These are phyloP conservation scores for Calycina herbarum DNA, from an alignment of 2,329 filamentous ascomycete species.

Conservation along the genomic window DNA sequence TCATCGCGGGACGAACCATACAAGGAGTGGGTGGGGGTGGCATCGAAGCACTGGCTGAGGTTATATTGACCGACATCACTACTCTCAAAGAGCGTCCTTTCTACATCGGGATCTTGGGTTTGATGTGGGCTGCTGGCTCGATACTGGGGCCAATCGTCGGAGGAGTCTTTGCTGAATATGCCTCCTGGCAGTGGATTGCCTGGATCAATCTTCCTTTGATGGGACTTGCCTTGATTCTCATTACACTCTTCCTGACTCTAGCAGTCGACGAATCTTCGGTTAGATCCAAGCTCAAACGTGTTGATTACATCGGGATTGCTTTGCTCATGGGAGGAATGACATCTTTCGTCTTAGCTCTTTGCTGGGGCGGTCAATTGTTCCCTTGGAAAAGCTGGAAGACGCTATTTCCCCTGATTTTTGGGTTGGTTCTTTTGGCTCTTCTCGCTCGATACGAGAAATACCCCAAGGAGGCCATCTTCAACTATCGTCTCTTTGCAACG, in stretches of 20 bases:
- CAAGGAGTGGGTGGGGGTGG: conserved; percentile 52
- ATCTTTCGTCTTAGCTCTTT: conserved; percentile 7
- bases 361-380: conserved; percentile 63
- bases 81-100: conserved; percentile 48
- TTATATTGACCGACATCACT: conserved; percentile 51
- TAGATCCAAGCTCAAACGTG: conserved; percentile 41
- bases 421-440: conserved; percentile 47
- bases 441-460: conserved; percentile 41
- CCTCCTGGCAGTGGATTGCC: conserved; percentile 12
- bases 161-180: conserved; percentile 42
- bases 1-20: conserved; percentile 31
- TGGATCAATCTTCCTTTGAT: conserved; percentile 12
- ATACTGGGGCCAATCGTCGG: conserved; percentile 41
- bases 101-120: conserved; percentile 42
- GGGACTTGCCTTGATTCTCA: conserved; percentile 1
- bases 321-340: conserved; percentile 6
- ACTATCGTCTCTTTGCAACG: conserved; percentile 2
- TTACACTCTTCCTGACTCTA: background rate
- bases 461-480: conserved; percentile 5
- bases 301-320: conserved; percentile 49
- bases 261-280: background rate
- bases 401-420: conserved; percentile 58
- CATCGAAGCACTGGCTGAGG: conserved; percentile 45
- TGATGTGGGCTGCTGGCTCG: conserved; percentile 45
- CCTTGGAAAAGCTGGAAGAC: conserved; percentile 60